phyloP scores from a whole-genome alignment of 192 early-diverging fungal species.

The Funneliformis mosseae region DNA sequence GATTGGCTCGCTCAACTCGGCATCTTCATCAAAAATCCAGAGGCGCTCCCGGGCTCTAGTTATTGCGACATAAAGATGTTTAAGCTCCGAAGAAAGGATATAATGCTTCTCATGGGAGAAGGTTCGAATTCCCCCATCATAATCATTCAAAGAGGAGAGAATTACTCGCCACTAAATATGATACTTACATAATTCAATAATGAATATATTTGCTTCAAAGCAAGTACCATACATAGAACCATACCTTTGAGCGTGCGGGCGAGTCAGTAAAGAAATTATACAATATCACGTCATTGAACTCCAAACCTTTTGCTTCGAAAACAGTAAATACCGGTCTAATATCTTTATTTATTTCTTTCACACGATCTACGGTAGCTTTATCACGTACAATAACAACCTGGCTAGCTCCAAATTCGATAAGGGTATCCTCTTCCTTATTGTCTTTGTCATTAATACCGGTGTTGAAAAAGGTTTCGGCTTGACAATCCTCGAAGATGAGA shows the following conservation, averaged over 20 bases:
- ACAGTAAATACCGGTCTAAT: constrained; percentile 4
- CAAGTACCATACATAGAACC: background rate
- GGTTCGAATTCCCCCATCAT: background rate
- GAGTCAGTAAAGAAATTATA: constrained; percentile 31
- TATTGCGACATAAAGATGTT: too few relatives aligned
- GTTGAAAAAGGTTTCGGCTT: background rate
- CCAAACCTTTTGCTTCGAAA: constrained; percentile 15
- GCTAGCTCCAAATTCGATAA: constrained; percentile 9
- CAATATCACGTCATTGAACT: constrained; percentile 29
- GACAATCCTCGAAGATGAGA: background rate
- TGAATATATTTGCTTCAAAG: background rate
- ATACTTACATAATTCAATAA: background rate
- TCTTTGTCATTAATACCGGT: background rate
- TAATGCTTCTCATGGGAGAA: background rate
- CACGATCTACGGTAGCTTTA: background rate
- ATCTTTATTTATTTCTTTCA: background rate
- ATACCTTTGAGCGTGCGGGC: background rate
- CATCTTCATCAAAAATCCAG: constrained; percentile 13
- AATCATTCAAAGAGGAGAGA: background rate
- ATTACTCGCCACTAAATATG: constrained; percentile 18
- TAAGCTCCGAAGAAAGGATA: too few relatives aligned
- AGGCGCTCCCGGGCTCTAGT: constrained; percentile 2
- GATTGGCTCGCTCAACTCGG: constrained; percentile 4
- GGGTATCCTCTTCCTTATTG: background rate
- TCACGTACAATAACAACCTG: constrained; percentile 24